Evolutionary conservation across 2,329 filamentous ascomycete species (phyloP).

Genomic region (Ophidiomyces ophidiicola): DNA sequence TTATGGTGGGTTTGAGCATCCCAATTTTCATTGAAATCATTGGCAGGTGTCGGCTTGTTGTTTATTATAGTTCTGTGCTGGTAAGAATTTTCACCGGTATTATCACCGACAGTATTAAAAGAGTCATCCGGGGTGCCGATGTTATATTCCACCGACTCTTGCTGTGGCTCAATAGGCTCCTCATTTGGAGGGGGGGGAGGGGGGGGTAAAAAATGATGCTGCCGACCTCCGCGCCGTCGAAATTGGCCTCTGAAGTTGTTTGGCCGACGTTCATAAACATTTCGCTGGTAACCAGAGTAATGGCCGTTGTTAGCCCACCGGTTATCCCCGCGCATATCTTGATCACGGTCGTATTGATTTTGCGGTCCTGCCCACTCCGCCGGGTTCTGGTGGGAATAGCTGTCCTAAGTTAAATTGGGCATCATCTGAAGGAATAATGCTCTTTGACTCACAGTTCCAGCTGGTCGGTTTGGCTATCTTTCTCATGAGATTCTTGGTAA

Average conservation of each 20-base stretch:
- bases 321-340: background rate
- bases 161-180: background rate
- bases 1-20: conserved; percentile 12
- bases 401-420: background rate
- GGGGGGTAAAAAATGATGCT: conserved; percentile 1
- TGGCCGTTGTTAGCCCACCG: background rate
- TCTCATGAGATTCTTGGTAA: too few species aligned
- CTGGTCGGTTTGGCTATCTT: too few species aligned
- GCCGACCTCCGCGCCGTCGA: background rate
- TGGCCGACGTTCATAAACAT: background rate
- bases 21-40: background rate
- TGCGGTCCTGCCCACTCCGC: background rate
- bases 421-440: background rate
- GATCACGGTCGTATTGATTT: background rate
- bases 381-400: background rate
- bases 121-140: background rate
- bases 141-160: background rate
- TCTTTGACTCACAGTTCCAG: too few species aligned
- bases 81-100: background rate
- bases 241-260: conserved; percentile 2
- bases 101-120: background rate
- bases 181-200: conserved; percentile 4
- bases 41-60: background rate
- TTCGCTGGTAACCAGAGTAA: background rate
- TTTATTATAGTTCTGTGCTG: background rate